Percentiles rank a stretch among this genome's conserved stretches.
phyloP scores from a whole-genome alignment of 345 rosid species.

The Eucalyptus curtisii region DNA sequence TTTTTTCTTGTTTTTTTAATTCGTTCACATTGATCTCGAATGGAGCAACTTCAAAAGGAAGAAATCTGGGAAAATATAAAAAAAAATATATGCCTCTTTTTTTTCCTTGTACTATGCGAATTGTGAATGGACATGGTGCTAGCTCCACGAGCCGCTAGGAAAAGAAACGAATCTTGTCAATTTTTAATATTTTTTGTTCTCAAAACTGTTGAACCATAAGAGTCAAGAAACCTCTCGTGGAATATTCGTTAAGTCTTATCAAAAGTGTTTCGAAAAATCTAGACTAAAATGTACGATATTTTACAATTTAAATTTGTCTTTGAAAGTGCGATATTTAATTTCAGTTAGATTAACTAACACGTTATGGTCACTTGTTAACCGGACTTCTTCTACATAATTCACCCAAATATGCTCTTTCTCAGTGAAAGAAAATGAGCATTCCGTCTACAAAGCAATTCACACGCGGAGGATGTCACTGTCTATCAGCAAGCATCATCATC shows the following conservation, averaged over 20 bases:
- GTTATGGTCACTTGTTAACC: background rate
- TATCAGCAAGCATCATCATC: background rate
- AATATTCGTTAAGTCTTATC: no score
- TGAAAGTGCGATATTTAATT: background rate
- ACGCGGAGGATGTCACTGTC: background rate
- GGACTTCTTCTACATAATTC: background rate
- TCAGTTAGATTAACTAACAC: background rate
- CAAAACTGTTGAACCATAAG: background rate
- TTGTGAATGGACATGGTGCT: background rate
- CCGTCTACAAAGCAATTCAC: background rate
- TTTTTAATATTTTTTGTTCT: no score
- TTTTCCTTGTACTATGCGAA: no score
- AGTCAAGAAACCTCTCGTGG: background rate
- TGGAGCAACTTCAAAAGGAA: background rate
- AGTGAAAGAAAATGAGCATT: background rate
- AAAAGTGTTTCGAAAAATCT: background rate
- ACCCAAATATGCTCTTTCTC: background rate
- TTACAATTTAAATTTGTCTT: background rate
- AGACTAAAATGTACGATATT: background rate
- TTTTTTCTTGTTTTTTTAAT: background rate
- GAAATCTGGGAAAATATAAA: background rate
- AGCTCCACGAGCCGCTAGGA: background rate
- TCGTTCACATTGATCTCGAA: background rate
- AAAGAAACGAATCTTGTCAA: no score
- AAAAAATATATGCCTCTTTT: background rate